Base-by-base conservation (phyloP, 768 basidiomycete species). In the Porphyrellus cyaneotinctus region DNA sequence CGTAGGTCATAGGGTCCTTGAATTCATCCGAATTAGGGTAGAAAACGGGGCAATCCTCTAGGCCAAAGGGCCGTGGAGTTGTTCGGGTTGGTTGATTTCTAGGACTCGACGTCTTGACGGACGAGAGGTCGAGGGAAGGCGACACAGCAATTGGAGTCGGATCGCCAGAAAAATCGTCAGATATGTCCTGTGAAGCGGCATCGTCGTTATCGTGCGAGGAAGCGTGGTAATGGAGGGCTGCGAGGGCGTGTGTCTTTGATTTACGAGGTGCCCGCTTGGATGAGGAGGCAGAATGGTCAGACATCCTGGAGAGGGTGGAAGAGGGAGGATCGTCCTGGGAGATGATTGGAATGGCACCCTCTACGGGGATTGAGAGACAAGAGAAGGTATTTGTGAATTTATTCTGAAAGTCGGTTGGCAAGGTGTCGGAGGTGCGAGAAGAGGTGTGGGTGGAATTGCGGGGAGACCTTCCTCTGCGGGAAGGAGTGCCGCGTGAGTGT, bases 1-100 rank as follows among this genome's bases (percentile, higher is more conserved):
- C 89, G 71, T 97, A 99, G 39, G 81, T 80, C 87, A 97, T 87
- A 33, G 95, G 93, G 73, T 97, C 91, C 66, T 81, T 83, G 71
- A 94, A 99, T 70, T 99, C 89, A 52, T 93, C 95, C n/a, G 73
- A 65, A 1, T 86, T 88, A 22, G 97, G 97, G 69, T 85, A 87
- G 66, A 83, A 99, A 59, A 83, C 83, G 6, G 91, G 97, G 61
- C 92, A 95, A 64, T 97, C 91, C 55, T 85, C 76, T 48, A 99
- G 77, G 17, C 81, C 91, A 71, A 97, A 97, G 12, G 88, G 84
- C 37, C 95, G 80, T n/a, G 72, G 70, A 18, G 67, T 70, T 46
- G 68, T 67, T 35, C 73, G 70, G 33, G 70, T 67, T 12, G 64
- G 65, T 17, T 70, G 65, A 53, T 72, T 74, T 50, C 77, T 74